These are phyloP conservation scores for Peronospora belbahrii DNA, from an alignment of 352 stramenopile genomes.

Conservation along the genomic window DNA sequence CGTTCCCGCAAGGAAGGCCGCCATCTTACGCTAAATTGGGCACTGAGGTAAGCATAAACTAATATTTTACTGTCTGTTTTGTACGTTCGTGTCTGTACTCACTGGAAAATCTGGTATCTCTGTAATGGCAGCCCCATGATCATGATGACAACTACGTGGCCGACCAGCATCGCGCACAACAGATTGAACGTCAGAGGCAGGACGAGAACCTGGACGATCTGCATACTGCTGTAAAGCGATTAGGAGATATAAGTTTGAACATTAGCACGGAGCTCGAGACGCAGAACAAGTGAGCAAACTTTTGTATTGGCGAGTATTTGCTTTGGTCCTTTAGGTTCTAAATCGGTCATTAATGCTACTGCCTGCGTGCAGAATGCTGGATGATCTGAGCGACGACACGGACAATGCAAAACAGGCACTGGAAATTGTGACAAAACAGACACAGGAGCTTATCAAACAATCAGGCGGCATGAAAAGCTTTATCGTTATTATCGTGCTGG, in stretches of 20 bases:
- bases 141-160: constrained; percentile 50
- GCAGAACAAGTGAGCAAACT: constrained; percentile 53
- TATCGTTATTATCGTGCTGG: constrained; percentile 80
- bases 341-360: neutral
- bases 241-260: constrained; percentile 77
- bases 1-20: constrained; percentile 51
- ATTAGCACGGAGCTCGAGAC: constrained; percentile 79
- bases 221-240: constrained; percentile 66
- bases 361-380: constrained; percentile 53
- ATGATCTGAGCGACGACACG: constrained; percentile 78
- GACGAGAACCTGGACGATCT: constrained; percentile 77
- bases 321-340: neutral
- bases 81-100: neutral
- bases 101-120: neutral
- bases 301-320: neutral
- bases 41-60: constrained; percentile 37
- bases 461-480: constrained; percentile 84
- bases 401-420: constrained; percentile 72
- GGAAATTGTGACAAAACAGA: constrained; percentile 76
- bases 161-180: constrained; percentile 45
- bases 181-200: constrained; percentile 75
- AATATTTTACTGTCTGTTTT: neutral
- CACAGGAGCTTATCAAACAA: constrained; percentile 79
- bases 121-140: constrained; percentile 32
- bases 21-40: constrained; percentile 65